Base-by-base conservation (phyloP, 257 asterid species). In the Solanum peruvianum region DNA sequence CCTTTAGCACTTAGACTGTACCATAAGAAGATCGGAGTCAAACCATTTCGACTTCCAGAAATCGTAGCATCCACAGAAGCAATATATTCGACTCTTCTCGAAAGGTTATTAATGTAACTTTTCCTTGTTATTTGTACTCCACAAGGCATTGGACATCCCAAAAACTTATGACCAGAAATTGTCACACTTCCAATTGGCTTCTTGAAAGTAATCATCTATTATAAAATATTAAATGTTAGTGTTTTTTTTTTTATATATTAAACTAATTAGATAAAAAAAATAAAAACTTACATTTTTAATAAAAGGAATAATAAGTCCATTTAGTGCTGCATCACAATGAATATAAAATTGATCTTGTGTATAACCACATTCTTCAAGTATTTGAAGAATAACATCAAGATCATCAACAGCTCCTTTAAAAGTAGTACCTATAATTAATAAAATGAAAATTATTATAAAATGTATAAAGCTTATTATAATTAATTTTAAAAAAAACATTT, bases 361-460 rank as follows among this genome's bases (percentile, higher is more conserved):
- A 47, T 87, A 90, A 3, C 89, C 91, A 82, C 92, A 87, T 5
- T 89, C 92, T 27, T 88, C 45, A 27, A 91, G 87, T 15, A 89
- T 90, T 25, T 85, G 45, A 60, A 91, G 77, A 15, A 90, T 80
- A 41, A 89, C 35, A 82, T 91, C 93, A 86, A 91, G 70, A 6
- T 91, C 70, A 80, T 91, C 93, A 21, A 90, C 4, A n/a, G 88
- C 92, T 78, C 93, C 93, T 86, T 91, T 91, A 73, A 89, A 90
- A 20, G 93, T 90, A 15, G 93, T 88, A 62, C 92, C 92, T 91
- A 56, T 12, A 88, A 39, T 44, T n/a, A 42, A 66, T 7, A 5
- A n/a, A 52, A 87, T 15, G 39, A 5, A 37, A 77, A 64, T 9
- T 6, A 84, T 39, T 39, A 83, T 15, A 16, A 83, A 83, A 33